phyloP scores from a whole-genome alignment of 345 rosid species.

The Pugionium dolabratum region DNA sequence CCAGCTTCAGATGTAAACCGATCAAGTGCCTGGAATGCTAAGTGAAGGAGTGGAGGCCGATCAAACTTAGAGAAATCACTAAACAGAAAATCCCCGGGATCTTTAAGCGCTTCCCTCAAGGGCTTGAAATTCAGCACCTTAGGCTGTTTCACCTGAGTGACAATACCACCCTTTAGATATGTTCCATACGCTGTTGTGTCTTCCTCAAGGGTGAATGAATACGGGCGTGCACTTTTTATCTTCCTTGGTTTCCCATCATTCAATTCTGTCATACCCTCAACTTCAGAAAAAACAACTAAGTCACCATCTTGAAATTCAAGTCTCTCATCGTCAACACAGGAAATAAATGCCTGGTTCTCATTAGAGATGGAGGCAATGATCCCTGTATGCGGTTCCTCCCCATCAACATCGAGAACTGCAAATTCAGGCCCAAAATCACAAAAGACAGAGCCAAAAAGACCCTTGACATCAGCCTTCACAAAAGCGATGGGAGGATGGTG shows the following conservation, averaged over 20 bases:
- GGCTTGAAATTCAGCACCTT: constrained; percentile 83
- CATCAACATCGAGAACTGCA: constrained; percentile 89
- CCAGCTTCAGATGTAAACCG: constrained; percentile 65
- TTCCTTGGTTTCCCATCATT: constrained; percentile 98
- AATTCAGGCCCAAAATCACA: constrained; percentile 97
- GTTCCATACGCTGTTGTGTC: constrained; percentile 67
- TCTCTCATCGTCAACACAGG: constrained; percentile 97
- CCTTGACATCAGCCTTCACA: constrained; percentile 91
- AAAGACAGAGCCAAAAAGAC: constrained; percentile 92
- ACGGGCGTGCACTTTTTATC: constrained; percentile 79
- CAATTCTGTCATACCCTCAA: constrained; percentile 87
- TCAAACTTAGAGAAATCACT: constrained; percentile 95
- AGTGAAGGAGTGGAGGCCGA: constrained; percentile 83
- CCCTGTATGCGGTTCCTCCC: constrained; percentile 94
- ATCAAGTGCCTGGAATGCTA: constrained; percentile 96
- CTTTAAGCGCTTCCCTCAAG: constrained; percentile 79
- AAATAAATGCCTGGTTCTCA: constrained; percentile 79
- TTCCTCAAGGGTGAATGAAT: constrained; percentile 87
- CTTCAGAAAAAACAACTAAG: constrained; percentile 92
- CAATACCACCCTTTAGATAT: constrained; percentile 92
- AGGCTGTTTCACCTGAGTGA: constrained; percentile 90
- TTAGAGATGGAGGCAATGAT: constrained; percentile 92
- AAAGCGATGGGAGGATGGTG: constrained; percentile 91
- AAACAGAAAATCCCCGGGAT: constrained; percentile 95
- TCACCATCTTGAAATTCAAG: constrained; percentile 97